phyloP scores from a whole-genome alignment of 139 green algal species.

The Chara braunii region DNA sequence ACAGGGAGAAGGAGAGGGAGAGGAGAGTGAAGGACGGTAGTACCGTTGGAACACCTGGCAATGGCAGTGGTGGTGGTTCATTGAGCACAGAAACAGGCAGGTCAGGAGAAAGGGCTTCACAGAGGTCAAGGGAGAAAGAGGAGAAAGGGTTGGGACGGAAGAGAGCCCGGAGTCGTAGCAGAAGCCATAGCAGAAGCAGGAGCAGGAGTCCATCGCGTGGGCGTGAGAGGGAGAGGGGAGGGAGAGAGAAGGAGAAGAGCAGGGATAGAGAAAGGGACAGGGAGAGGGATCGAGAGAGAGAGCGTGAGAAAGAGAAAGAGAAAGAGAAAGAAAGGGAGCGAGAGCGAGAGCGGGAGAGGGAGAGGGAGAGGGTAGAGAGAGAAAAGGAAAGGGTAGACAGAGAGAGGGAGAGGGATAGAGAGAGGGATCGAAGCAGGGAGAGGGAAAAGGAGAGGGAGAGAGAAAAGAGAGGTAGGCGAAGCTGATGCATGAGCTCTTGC shows the following conservation, averaged over 20 bases:
- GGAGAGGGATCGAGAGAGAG: conserved; percentile 18
- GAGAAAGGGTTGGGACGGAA: conserved; percentile 5
- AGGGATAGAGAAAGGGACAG: conserved; percentile 24
- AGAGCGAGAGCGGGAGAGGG: conserved; percentile 4
- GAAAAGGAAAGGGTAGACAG: conserved; percentile 2
- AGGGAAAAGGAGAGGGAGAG: conserved; percentile 19
- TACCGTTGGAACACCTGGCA: background rate
- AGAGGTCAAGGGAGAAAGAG: background rate
- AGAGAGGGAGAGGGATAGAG: conserved; percentile 1
- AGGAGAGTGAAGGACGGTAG: background rate
- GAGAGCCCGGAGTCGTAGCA: background rate
- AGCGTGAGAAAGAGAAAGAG: conserved; percentile 11
- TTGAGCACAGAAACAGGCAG: background rate
- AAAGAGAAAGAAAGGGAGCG: conserved; percentile 15
- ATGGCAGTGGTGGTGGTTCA: background rate
- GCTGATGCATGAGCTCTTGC: background rate
- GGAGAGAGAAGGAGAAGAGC: conserved; percentile 3
- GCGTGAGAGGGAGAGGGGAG: conserved; percentile 21
- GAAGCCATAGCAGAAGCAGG: background rate
- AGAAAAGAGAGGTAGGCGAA: conserved; percentile 17
- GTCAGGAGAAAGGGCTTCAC: conserved; percentile 15
- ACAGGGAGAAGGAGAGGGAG: background rate
- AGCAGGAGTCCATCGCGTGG: background rate
- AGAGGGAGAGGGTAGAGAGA: background rate
- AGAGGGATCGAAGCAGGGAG: conserved; percentile 7